Conservation (phyloP, 2,329 filamentous ascomycete species). For the Paramyrothecium roridum region DNA sequence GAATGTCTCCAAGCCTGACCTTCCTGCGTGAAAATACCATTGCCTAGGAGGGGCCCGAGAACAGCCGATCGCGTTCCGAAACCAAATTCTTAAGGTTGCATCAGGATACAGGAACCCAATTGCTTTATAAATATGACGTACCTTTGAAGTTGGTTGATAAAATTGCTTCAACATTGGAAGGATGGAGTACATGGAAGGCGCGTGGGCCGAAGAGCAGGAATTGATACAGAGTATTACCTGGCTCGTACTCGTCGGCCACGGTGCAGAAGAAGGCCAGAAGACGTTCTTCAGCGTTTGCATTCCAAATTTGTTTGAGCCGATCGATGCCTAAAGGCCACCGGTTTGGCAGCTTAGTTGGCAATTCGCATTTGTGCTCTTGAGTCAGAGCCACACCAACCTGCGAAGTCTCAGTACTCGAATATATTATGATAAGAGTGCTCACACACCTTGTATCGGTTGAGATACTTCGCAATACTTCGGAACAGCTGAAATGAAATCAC, state of each 20-base stretch:
- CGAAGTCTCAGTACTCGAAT: background rate
- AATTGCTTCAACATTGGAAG: background rate
- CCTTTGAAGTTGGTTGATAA: background rate
- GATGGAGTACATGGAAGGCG: background rate
- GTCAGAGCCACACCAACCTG: background rate
- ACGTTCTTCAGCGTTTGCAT: background rate
- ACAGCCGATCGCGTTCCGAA: background rate
- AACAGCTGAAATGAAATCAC: too few relatives aligned
- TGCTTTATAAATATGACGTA: background rate
- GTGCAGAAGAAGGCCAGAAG: background rate
- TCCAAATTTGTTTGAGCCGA: background rate
- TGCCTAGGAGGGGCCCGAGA: background rate
- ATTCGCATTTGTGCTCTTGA: background rate
- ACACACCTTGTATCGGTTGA: too few relatives aligned
- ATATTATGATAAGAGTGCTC: too few relatives aligned
- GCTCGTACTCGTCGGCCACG: background rate
- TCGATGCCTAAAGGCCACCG: conserved; percentile 1
- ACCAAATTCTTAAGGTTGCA: background rate
- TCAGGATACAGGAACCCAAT: background rate
- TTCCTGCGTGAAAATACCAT: conserved; percentile 5
- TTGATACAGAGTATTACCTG: background rate
- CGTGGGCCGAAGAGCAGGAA: background rate
- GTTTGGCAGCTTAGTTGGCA: background rate
- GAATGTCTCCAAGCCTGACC: conserved; percentile 4
- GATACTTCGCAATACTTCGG: too few relatives aligned